These are phyloP conservation scores for Besnoitia besnoiti DNA, from an alignment of 169 alveolate species.

Conservation along the genomic window DNA sequence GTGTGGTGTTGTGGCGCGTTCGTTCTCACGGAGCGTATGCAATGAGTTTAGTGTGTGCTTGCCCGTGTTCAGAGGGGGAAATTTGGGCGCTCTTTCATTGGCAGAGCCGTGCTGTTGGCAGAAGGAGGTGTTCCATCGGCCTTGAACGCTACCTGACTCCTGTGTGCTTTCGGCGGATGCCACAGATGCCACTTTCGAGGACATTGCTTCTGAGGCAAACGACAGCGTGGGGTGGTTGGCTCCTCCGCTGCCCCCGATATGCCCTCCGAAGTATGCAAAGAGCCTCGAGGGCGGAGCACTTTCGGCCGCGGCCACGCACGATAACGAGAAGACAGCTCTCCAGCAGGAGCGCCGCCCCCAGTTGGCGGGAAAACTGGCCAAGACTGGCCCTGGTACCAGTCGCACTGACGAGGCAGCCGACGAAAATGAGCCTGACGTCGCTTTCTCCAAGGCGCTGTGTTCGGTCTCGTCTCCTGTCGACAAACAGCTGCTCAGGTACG, in stretches of 20 bases:
- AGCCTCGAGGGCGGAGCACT: not conserved
- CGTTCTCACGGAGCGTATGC: too few species aligned
- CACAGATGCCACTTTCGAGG: not conserved
- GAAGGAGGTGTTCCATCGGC: too few species aligned
- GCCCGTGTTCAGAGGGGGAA: too few species aligned
- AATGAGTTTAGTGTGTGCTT: too few species aligned
- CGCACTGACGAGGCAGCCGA: not conserved
- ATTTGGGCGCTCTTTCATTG: too few species aligned
- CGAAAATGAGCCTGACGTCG: not conserved
- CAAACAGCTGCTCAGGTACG: constrained; percentile 20
- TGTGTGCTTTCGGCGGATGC: not conserved
- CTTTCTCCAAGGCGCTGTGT: not conserved
- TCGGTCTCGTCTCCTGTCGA: constrained; percentile 4
- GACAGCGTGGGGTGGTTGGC: not conserved
- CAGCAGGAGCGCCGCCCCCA: not conserved
- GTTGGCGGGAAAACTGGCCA: not conserved
- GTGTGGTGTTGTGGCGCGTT: too few species aligned
- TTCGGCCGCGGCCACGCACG: not conserved
- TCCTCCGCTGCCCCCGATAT: constrained; percentile 1
- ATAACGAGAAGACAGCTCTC: not conserved
- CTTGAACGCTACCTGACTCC: too few species aligned
- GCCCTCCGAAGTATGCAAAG: not conserved
- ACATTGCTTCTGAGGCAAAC: not conserved
- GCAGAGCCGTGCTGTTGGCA: too few species aligned
- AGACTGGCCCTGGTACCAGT: not conserved